Conservation (phyloP, 805 yeast species). For the Peterozyma toletana region DNA sequence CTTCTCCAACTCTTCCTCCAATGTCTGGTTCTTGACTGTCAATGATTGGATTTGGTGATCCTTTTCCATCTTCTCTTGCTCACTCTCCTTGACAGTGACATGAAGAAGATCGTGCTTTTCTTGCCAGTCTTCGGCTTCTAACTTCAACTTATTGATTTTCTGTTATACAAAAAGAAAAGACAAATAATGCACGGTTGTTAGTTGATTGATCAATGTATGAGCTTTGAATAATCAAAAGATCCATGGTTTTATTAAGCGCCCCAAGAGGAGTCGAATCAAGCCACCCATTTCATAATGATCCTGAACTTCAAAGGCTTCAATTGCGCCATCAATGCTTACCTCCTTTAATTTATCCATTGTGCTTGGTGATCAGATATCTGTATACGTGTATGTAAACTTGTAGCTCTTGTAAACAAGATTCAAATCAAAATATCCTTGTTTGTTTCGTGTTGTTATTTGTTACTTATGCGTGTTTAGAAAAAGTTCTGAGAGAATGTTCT, state of each 20-base stretch:
- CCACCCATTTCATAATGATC: neutral
- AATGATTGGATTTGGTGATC: slow-evolving; percentile 93
- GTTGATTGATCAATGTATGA: neutral
- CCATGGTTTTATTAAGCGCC: neutral
- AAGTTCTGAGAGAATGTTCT: neutral
- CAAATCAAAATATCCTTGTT: neutral
- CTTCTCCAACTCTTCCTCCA: slow-evolving; percentile 79
- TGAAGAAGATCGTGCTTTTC: slow-evolving; percentile 88
- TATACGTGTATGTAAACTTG: neutral
- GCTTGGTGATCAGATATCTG: neutral
- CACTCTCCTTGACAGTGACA: slow-evolving; percentile 77
- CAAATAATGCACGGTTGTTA: neutral
- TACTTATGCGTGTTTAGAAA: neutral
- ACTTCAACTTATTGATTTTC: slow-evolving; percentile 85
- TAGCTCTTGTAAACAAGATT: neutral
- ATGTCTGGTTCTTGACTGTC: slow-evolving; percentile 82
- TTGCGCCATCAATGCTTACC: slow-evolving; percentile 25
- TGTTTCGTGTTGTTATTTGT: neutral
- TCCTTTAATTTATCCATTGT: slow-evolving; percentile 57
- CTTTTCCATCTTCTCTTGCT: slow-evolving; percentile 85
- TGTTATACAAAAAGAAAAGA: slow-evolving; percentile 15
- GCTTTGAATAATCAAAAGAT: neutral
- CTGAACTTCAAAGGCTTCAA: neutral
- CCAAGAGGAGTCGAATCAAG: neutral
- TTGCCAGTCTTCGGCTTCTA: slow-evolving; percentile 96